Conservation (phyloP, 306 rosid species). For the Ammopiptanthus mongolicus region DNA sequence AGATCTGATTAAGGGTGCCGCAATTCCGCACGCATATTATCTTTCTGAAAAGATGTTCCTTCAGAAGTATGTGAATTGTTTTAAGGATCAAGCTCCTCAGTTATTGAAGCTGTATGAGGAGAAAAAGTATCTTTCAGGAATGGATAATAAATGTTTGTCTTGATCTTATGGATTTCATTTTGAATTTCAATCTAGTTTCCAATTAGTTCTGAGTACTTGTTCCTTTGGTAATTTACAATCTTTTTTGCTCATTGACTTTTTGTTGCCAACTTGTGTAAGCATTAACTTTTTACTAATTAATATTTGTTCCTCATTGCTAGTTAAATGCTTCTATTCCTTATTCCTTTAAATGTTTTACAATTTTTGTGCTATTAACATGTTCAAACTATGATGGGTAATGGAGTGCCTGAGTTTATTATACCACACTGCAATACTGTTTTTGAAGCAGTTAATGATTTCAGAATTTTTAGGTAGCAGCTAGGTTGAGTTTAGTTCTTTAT, state of each 20-base stretch:
- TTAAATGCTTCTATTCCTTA: no score
- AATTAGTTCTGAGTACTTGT: neutral
- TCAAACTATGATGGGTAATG: no score
- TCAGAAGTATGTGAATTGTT: slow-evolving; percentile 2
- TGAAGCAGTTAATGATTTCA: neutral
- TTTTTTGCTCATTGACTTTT: neutral
- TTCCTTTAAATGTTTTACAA: no score
- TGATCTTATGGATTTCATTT: neutral
- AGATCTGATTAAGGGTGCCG: neutral
- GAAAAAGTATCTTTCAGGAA: neutral
- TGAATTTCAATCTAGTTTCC: neutral
- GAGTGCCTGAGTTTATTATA: no score
- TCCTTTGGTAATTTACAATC: neutral
- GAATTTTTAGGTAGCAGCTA: neutral
- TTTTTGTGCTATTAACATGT: no score
- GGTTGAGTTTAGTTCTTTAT: neutral
- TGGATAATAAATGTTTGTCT: neutral
- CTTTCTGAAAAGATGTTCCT: neutral
- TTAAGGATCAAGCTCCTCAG: neutral
- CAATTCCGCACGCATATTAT: neutral
- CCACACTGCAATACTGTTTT: neutral
- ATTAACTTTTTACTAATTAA: neutral
- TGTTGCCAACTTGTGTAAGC: neutral
- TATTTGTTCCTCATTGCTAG: no score
- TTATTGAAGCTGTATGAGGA: slow-evolving; percentile 18